A percentile compares a stretch with the other conserved stretches of the same genome.
phyloP scores from a whole-genome alignment of 2,329 filamentous ascomycete species.

The Calonectria naviculata region DNA sequence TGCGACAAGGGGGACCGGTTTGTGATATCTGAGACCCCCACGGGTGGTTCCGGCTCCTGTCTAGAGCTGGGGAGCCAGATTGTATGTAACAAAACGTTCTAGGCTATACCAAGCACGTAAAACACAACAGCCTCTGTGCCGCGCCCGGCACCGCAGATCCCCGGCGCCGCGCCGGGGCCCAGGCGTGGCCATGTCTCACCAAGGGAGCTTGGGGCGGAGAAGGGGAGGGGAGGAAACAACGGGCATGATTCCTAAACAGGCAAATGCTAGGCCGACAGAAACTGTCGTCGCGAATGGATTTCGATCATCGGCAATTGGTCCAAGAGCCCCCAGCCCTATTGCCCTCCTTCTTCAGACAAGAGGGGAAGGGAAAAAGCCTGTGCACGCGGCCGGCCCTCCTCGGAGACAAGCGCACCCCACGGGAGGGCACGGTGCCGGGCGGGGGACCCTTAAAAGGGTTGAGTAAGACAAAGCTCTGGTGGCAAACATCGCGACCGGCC shows the following conservation, averaged over 20 bases:
- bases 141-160: neutral
- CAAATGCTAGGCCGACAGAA: neutral
- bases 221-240: neutral
- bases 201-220: neutral
- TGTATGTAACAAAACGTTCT: neutral
- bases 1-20: neutral
- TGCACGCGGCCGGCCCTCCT: neutral
- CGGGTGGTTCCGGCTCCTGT: neutral
- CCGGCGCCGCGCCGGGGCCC: neutral
- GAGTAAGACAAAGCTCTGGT: neutral
- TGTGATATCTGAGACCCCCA: neutral
- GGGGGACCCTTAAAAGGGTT: neutral
- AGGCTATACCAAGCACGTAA: neutral
- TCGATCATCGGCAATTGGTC: neutral
- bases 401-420: neutral
- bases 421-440: neutral
- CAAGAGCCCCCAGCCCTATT: neutral
- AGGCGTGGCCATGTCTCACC: neutral
- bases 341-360: neutral
- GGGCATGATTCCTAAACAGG: conserved; percentile 1
- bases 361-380: neutral
- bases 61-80: neutral
- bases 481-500: neutral
- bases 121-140: neutral
- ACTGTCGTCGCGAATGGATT: neutral